Evolutionary conservation across 768 basidiomycete genomes (phyloP).

Genomic region (Amanita subjunquillea): DNA sequence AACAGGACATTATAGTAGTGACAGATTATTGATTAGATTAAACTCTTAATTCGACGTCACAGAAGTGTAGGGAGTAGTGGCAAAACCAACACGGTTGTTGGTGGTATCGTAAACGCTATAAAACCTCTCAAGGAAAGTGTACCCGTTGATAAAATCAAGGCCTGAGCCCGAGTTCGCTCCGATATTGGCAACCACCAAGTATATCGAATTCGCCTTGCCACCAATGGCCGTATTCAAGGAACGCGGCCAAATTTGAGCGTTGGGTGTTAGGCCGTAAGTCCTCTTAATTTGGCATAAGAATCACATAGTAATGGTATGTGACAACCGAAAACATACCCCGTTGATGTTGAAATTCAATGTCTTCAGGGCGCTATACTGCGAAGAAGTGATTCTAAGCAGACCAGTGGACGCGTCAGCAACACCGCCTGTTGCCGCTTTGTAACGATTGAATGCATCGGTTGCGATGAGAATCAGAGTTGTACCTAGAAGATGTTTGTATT

Average conservation of each 20-base stretch:
- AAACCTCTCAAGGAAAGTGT: constrained; percentile 35
- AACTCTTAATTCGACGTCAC: constrained; percentile 27
- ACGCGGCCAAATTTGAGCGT: constrained; percentile 66
- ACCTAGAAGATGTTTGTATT: constrained; percentile 14
- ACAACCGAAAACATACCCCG: constrained; percentile 25
- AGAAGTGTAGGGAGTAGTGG: constrained; percentile 38
- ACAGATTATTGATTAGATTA: background rate
- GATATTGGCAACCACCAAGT: constrained; percentile 43
- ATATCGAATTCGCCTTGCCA: constrained; percentile 39
- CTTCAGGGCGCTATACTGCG: constrained; percentile 41
- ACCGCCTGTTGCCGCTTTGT: constrained; percentile 38
- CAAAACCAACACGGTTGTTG: constrained; percentile 48
- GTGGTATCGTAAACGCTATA: constrained; percentile 57
- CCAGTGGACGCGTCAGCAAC: constrained; percentile 30
- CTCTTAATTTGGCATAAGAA: constrained; percentile 23
- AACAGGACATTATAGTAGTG: too few relatives aligned
- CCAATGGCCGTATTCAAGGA: constrained; percentile 46
- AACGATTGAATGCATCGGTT: constrained; percentile 31
- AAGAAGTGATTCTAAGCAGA: constrained; percentile 23
- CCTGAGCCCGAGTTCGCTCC: constrained; percentile 41
- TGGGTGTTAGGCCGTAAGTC: constrained; percentile 44
- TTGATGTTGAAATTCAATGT: constrained; percentile 47
- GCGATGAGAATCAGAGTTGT: constrained; percentile 43
- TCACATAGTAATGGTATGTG: constrained; percentile 12
- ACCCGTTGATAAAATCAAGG: constrained; percentile 44